Evolutionary conservation across 495 filamentous ascomycete genomes (phyloP).

Genomic region (Daldinia loculata): DNA sequence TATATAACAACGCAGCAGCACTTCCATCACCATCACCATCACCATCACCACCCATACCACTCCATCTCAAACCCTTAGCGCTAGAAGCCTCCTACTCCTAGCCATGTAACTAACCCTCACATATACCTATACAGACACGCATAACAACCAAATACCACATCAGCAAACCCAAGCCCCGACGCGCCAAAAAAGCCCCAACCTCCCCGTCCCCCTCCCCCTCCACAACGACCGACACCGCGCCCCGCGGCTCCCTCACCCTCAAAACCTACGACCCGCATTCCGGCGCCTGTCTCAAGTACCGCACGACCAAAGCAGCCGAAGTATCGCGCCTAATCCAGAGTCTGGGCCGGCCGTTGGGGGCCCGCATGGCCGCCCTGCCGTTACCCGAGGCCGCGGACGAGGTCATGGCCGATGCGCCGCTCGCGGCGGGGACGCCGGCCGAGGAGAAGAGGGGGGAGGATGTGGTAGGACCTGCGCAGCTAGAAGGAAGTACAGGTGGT

Average conservation of each 20-base stretch:
- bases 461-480: slow-evolving; percentile 46
- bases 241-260: slow-evolving; percentile 73
- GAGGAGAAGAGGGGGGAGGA: slow-evolving; percentile 22
- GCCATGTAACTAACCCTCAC: neutral
- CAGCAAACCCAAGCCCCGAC: slow-evolving; percentile 52
- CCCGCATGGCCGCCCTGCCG: slow-evolving; percentile 68
- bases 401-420: slow-evolving; percentile 51
- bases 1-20: no score
- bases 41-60: neutral
- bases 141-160: slow-evolving; percentile 88
- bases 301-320: slow-evolving; percentile 89
- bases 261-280: slow-evolving; percentile 90
- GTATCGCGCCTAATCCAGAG: slow-evolving; percentile 81
- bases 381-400: slow-evolving; percentile 47
- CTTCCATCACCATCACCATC: neutral
- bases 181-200: slow-evolving; percentile 38
- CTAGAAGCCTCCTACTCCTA: neutral
- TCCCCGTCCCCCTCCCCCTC: slow-evolving; percentile 21
- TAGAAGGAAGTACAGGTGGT: neutral
- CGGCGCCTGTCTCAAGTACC: slow-evolving; percentile 87
- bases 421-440: slow-evolving; percentile 51
- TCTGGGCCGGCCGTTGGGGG: slow-evolving; percentile 70
- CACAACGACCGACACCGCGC: slow-evolving; percentile 36
- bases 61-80: neutral
- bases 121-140: slow-evolving; percentile 73